phyloP scores from a whole-genome alignment of 73 alveolate species.

The Tetrahymena borealis region DNA sequence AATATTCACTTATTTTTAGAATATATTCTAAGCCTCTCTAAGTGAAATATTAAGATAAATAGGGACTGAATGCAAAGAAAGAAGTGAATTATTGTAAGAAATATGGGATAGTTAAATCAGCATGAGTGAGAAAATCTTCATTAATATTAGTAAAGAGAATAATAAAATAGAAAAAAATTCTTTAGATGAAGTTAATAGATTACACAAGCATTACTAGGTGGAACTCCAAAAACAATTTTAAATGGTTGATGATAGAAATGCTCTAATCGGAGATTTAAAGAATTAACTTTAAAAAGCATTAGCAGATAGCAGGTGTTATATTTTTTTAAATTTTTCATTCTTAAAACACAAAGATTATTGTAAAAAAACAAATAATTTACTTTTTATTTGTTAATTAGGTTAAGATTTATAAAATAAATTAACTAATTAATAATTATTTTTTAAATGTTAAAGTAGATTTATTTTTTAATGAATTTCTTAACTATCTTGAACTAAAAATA shows the following conservation, averaged over 20 bases:
- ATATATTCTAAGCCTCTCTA: background rate
- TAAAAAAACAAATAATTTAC: too few relatives aligned
- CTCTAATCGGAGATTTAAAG: background rate
- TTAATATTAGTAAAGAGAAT: background rate
- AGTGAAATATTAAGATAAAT: background rate
- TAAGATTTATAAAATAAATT: too few relatives aligned
- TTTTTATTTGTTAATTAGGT: too few relatives aligned
- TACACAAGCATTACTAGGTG: background rate
- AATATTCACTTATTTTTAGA: background rate
- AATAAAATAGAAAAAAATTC: background rate
- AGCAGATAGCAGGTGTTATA: background rate
- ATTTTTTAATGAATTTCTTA: too few relatives aligned
- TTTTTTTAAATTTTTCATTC: too few relatives aligned
- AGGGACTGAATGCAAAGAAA: background rate
- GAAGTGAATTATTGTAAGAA: background rate
- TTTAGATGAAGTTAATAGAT: background rate
- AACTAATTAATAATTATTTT: too few relatives aligned
- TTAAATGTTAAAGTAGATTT: too few relatives aligned
- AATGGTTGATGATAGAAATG: background rate
- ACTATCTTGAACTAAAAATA: background rate
- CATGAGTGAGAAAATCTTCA: background rate
- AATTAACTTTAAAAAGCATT: background rate
- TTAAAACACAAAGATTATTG: too few relatives aligned
- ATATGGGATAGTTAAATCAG: background rate
- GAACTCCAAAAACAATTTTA: background rate